phyloP scores from a whole-genome alignment of 2,329 filamentous ascomycete genomes.

The Coniella vitis region DNA sequence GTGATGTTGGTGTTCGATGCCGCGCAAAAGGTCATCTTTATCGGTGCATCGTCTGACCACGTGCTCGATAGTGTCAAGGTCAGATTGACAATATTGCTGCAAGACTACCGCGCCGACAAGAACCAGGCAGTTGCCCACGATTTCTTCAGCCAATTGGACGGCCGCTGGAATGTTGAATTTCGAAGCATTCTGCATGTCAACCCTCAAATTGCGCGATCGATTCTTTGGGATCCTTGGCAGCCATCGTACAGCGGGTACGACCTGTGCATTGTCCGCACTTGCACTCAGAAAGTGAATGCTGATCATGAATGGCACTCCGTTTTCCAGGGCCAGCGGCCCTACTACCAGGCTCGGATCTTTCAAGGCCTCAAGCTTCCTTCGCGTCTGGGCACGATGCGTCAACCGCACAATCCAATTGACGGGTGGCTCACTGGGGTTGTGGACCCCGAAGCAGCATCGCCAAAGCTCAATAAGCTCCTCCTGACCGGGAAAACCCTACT shows the following conservation, averaged over 20 bases:
- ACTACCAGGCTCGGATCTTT: slow-evolving; percentile 14
- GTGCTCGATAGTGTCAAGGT: neutral
- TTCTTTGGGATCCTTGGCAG: slow-evolving; percentile 23
- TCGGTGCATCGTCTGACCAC: neutral
- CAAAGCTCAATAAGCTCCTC: neutral
- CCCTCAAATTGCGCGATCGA: slow-evolving; percentile 21
- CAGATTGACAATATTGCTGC: slow-evolving; percentile 1
- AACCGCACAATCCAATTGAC: neutral
- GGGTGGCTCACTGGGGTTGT: neutral
- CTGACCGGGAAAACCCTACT: too few relatives aligned
- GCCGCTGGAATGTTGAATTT: slow-evolving; percentile 18
- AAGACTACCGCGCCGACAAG: neutral
- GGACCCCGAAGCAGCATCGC: neutral
- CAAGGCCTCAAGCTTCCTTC: neutral
- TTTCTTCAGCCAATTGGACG: slow-evolving; percentile 3
- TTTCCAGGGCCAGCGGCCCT: slow-evolving; percentile 11
- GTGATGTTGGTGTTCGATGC: neutral
- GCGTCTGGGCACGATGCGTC: neutral
- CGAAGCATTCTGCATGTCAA: slow-evolving; percentile 25
- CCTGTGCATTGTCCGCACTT: slow-evolving; percentile 19
- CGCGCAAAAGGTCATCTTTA: slow-evolving; percentile 6
- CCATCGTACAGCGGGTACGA: neutral
- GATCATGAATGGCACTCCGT: neutral
- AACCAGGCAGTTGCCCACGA: neutral
- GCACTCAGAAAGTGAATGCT: slow-evolving; percentile 12